A percentile compares a stretch with the other conserved stretches of the same genome.
Evolutionary conservation across 2,329 filamentous ascomycete genomes (phyloP).

Genomic region (Apiospora koreana): DNA sequence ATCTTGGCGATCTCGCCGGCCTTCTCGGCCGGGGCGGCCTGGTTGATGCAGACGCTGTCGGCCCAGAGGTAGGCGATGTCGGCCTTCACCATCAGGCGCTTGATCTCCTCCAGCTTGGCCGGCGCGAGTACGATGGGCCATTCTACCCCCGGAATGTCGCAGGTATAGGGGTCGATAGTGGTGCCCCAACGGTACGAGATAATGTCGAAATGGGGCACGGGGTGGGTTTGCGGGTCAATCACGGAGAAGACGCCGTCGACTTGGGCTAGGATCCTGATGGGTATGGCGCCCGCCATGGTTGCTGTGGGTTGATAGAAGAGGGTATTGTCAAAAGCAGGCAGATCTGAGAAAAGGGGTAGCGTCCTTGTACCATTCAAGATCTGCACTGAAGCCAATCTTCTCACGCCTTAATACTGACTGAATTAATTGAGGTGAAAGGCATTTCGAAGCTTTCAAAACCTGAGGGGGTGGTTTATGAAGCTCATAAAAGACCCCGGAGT

Average conservation of each 20-base stretch:
- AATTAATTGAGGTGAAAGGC: no score
- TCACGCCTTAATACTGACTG: no score
- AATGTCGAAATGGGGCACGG: conserved; percentile 16
- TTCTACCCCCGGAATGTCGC: not conserved
- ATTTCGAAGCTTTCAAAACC: no score
- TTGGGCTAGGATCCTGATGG: conserved; percentile 14
- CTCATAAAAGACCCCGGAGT: no score
- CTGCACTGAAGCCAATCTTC: no score
- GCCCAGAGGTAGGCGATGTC: conserved; percentile 18
- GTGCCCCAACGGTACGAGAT: conserved; percentile 17
- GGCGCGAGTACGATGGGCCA: no score
- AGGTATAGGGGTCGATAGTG: not conserved
- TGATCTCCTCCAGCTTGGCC: conserved; percentile 16
- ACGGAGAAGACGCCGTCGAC: conserved; percentile 16
- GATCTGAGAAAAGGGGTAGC: no score
- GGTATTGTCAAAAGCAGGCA: no score
- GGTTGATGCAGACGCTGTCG: conserved; percentile 20
- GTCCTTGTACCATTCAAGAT: no score
- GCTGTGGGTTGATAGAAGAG: no score
- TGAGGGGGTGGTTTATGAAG: no score
- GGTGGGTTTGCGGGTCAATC: conserved; percentile 9
- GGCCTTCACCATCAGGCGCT: conserved; percentile 15
- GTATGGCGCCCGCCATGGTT: not conserved
- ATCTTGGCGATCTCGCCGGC: conserved; percentile 18
- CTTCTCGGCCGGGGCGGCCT: conserved; percentile 14